Evolutionary conservation across 2,329 filamentous ascomycete genomes (phyloP), one percentile per base, ranked within the genome.

Genomic region (Lecanoromycetidae sp.): DNA sequence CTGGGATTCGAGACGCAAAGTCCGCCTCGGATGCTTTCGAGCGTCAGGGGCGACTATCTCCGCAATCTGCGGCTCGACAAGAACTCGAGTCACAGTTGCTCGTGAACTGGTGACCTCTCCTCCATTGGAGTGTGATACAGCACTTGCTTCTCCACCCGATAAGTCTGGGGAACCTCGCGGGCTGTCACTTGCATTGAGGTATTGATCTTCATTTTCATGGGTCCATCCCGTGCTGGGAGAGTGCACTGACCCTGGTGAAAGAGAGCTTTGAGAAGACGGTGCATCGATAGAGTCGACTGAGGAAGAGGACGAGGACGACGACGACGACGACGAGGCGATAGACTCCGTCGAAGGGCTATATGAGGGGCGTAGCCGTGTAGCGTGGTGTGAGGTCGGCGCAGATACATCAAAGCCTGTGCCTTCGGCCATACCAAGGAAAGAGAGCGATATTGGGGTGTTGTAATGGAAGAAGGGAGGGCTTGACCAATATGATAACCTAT

Each of bases 321-420:
- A 76, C 17, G 84, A 87, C 47, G 82, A 82, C 25, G 83, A 84
- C 47, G 82, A 82, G 60, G 80, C 77, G 71, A 87, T 68, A 34
- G 82, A 80, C 50, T 79, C 41, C 20, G 38, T 26, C 26, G 52
- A 53, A 38, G 46, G 49, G 29, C 49, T 50, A 8, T 49, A 52
- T n/a, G n/a, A n/a, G n/a, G n/a, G n/a, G n/a, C n/a, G n/a, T n/a
- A n/a, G n/a, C n/a, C n/a, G n/a, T n/a, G n/a, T n/a, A n/a, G n/a
- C n/a, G n/a, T 48, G 49, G 12, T 36, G 41, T 26, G 37, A 42
- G 43, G 45, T 46, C 32, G 42, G 44, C 50, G 46, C 43, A 38
- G 39, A 39, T 42, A 26, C 44, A 48, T 51, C 44, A n/a, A 41
- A 20, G 17, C 48, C 38, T 26, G 50, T 13, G 36, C 30, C 42